Evolutionary conservation across 306 rosid genomes (phyloP).

Genomic region (Castanea sativa): DNA sequence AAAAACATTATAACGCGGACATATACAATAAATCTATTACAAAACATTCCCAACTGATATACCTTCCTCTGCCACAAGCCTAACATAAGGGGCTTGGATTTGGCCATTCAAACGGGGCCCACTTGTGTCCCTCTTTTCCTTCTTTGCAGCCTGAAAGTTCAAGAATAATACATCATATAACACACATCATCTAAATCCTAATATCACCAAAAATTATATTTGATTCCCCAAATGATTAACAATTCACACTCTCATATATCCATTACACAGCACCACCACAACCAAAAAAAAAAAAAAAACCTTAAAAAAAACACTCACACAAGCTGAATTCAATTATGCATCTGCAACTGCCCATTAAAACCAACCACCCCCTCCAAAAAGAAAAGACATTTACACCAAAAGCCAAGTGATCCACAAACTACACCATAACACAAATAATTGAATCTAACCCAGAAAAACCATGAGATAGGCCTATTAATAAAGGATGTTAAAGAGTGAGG

Average conservation of each 20-base stretch:
- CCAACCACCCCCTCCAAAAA: background rate
- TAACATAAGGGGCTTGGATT: constrained; percentile 52
- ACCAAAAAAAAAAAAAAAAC: background rate
- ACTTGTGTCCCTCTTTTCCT: constrained; percentile 23
- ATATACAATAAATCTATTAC: background rate
- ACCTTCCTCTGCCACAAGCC: constrained; percentile 84
- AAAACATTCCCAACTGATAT: constrained; percentile 4
- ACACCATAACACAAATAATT: background rate
- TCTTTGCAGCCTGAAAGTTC: constrained; percentile 33
- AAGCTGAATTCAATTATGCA: background rate
- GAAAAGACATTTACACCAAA: background rate
- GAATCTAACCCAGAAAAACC: background rate
- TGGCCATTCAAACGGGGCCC: constrained; percentile 56
- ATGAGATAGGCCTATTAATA: too few relatives aligned
- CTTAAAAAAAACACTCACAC: background rate
- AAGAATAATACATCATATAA: background rate
- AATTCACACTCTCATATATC: background rate
- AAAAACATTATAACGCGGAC: background rate
- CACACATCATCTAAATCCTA: background rate
- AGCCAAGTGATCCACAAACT: background rate
- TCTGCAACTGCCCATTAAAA: background rate
- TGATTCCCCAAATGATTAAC: too few relatives aligned
- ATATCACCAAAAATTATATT: background rate
- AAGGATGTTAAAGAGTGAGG: too few relatives aligned
- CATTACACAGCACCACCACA: background rate